phyloP scores from a whole-genome alignment of 164 flowering plant genomes.

The Cinnamomum micranthum region DNA sequence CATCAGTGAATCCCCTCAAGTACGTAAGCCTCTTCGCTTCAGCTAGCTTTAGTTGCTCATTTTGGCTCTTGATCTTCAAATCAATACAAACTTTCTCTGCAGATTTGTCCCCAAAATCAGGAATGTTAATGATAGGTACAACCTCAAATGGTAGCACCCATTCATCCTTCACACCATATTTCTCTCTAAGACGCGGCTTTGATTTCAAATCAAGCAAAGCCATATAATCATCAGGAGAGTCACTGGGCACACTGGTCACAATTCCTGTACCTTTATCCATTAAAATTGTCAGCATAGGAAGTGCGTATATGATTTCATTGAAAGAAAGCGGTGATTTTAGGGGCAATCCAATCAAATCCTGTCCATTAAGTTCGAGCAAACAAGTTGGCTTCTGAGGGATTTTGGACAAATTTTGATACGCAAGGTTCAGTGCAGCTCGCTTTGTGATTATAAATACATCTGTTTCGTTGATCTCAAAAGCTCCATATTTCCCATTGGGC shows the following conservation, averaged over 20 bases:
- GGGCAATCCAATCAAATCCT: conserved; percentile 81
- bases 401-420: conserved; percentile 71
- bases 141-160: conserved; percentile 73
- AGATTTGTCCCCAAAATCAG: conserved; percentile 61
- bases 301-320: conserved; percentile 54
- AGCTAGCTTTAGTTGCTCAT: conserved; percentile 73
- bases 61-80: conserved; percentile 74
- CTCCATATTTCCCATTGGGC: conserved; percentile 89
- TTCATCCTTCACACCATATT: conserved; percentile 75
- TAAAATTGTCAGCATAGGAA: conserved; percentile 71
- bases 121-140: conserved; percentile 62
- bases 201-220: conserved; percentile 68
- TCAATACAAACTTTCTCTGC: conserved; percentile 71
- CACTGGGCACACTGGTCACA: conserved; percentile 93
- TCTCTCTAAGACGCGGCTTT: conserved; percentile 60
- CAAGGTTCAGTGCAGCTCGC: conserved; percentile 80
- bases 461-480: conserved; percentile 73
- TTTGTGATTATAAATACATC: conserved; percentile 70
- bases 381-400: conserved; percentile 68
- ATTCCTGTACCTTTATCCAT: conserved; percentile 87
- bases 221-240: conserved; percentile 89
- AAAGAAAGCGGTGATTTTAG: conserved; percentile 57
- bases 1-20: conserved; percentile 80
- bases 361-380: conserved; percentile 71
- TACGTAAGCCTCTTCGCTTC: conserved; percentile 73